A percentile compares a stretch with the other conserved stretches of the same genome.
Evolutionary conservation across 2,329 filamentous ascomycete species (phyloP).

Genomic region (Calcarisporium arbuscula): DNA sequence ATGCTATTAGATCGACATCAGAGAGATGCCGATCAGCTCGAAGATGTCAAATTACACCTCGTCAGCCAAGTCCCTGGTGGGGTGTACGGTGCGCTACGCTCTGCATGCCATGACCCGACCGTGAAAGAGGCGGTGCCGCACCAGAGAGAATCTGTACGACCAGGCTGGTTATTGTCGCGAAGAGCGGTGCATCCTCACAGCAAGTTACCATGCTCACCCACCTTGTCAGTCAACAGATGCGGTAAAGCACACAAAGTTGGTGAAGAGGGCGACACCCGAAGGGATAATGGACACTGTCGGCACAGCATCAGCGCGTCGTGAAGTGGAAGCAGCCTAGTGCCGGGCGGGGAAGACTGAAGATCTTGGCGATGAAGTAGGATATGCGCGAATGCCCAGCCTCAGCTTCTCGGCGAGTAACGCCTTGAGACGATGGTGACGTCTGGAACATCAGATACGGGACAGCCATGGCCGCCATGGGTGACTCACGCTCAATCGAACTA

Average conservation of each 20-base stretch:
- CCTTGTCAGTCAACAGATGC: slow-evolving; percentile 50
- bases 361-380: slow-evolving; percentile 52
- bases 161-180: slow-evolving; percentile 48
- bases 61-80: too few species aligned
- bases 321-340: slow-evolving; percentile 47
- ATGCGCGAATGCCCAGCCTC: slow-evolving; percentile 49
- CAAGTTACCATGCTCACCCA: slow-evolving; percentile 46
- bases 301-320: slow-evolving; percentile 42
- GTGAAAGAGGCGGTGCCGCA: slow-evolving; percentile 42
- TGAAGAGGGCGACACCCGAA: slow-evolving; percentile 33
- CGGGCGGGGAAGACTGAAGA: slow-evolving; percentile 45
- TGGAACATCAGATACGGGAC: too few species aligned
- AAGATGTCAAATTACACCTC: too few species aligned
- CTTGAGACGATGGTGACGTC: too few species aligned
- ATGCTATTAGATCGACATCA: too few species aligned
- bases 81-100: too few species aligned
- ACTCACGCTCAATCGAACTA: too few species aligned
- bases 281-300: slow-evolving; percentile 38
- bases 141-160: slow-evolving; percentile 50
- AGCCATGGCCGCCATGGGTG: too few species aligned
- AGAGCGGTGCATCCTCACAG: slow-evolving; percentile 49
- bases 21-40: too few species aligned
- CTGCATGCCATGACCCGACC: too few species aligned
- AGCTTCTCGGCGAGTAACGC: slow-evolving; percentile 48
- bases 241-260: slow-evolving; percentile 52